Evolutionary conservation across 129 eudicot genomes (phyloP).

Genomic region (Cynara cardunculus): DNA sequence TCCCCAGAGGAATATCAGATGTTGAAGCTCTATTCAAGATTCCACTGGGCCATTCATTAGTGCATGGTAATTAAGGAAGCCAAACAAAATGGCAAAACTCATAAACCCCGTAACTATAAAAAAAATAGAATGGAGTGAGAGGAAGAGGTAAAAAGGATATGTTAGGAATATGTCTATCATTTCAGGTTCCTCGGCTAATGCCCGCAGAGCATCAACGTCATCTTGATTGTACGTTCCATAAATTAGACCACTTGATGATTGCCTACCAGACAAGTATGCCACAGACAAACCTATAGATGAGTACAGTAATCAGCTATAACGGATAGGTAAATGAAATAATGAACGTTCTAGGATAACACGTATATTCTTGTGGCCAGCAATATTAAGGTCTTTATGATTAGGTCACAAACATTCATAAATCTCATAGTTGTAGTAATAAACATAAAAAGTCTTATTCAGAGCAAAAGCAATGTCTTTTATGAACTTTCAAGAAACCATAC

Average conservation of each 20-base stretch:
- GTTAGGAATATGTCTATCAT: constrained; percentile 78
- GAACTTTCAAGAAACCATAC: neutral
- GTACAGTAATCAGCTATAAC: constrained; percentile 33
- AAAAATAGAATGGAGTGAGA: neutral
- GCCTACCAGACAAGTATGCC: constrained; percentile 94
- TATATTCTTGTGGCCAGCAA: neutral
- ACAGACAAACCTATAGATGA: constrained; percentile 72
- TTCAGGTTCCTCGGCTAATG: constrained; percentile 92
- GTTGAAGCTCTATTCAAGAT: constrained; percentile 62
- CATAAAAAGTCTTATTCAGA: neutral
- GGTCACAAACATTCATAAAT: neutral
- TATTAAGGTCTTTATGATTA: neutral
- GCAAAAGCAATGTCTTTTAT: neutral
- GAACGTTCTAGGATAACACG: neutral
- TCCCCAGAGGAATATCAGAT: constrained; percentile 53
- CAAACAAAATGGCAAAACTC: neutral
- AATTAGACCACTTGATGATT: constrained; percentile 59
- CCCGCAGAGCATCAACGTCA: constrained; percentile 89
- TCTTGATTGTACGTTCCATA: constrained; percentile 91
- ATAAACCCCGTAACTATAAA: neutral
- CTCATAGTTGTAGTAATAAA: neutral
- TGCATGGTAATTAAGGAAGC: constrained; percentile 53
- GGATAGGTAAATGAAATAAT: neutral
- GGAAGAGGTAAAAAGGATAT: constrained; percentile 60
- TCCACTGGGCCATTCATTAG: constrained; percentile 97